Evolutionary conservation across 1,284 basidiomycete genomes (phyloP), one percentile per base, ranked within the genome.

Genomic region (Veloboletus limbatus): DNA sequence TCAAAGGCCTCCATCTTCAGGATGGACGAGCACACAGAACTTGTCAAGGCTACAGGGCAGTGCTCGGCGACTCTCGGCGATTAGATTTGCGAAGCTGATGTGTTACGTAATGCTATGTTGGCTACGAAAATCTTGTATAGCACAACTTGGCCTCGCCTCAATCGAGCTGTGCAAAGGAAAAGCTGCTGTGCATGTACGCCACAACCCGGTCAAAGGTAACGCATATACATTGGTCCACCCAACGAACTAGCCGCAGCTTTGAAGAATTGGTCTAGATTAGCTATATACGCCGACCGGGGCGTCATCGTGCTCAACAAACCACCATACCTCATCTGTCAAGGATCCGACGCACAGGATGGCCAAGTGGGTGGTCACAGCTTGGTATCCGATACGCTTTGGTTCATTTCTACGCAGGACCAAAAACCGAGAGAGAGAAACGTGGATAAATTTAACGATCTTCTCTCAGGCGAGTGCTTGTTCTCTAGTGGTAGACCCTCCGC

Each of bases 271-370:
- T 56, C 65, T 34, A 65, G 63, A 54, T 34, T 60, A 24, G 63
- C 53, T 24, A 48, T 79, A 8, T 85, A 82, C 56, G 68, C 73
- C 42, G 82, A 85, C 65, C 70, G 71, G 25, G 67, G 70, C 8
- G 45, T 81, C 11, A 66, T 83, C 17, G 73, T 82, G 11, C 51
- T 85, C 36, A 82, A 85, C 57, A 87, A 87, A 57, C 81, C 82
- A 0, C 70, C 76, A 9, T 77, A 75, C 17, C 69, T 86, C 30
- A 60, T 81, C 17, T 77, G 77, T 40, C 85, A 87, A 59, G 62
- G 69, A 42, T 56, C 51, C 16, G 50, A 54, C 31, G 36, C 14
- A 48, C 61, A 64, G 38, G 35, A 49, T 34, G 48, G 41, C 24
- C 43, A 51, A n/a, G 57, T 66, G 36, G 17, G 60, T 51, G 26